Evolutionary conservation across 306 rosid genomes (phyloP).

Genomic region (Inga leiocalycina): DNA sequence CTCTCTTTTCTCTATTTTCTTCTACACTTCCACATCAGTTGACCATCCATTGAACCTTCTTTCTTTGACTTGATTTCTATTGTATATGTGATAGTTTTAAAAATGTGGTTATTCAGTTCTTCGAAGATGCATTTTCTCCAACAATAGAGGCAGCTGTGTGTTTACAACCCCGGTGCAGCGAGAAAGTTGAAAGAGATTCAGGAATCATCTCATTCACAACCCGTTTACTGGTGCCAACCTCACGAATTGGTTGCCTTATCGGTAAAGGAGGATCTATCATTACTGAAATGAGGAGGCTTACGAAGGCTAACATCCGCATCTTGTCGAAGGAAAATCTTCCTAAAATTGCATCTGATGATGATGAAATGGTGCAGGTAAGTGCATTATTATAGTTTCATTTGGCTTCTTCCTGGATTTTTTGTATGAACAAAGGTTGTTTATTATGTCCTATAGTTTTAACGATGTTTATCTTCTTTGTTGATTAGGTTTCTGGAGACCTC

Average conservation of each 20-base stretch:
- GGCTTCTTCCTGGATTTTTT: slow-evolving; percentile 4
- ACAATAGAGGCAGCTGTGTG: slow-evolving; percentile 93
- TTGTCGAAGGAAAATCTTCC: slow-evolving; percentile 90
- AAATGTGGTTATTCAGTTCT: slow-evolving; percentile 58
- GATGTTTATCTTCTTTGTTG: slow-evolving; percentile 11
- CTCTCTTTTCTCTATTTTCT: too few relatives aligned
- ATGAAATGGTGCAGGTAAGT: slow-evolving; percentile 96
- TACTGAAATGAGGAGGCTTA: slow-evolving; percentile 91
- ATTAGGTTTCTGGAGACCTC: slow-evolving; percentile 89
- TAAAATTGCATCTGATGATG: slow-evolving; percentile 92
- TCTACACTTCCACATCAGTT: too few relatives aligned
- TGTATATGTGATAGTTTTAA: slow-evolving; percentile 29
- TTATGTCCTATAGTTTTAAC: slow-evolving; percentile 23
- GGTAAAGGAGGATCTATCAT: slow-evolving; percentile 98
- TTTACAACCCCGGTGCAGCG: slow-evolving; percentile 96
- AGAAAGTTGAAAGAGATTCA: slow-evolving; percentile 93
- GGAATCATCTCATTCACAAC: slow-evolving; percentile 93
- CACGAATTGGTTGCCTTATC: slow-evolving; percentile 97
- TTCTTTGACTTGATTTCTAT: slow-evolving; percentile 16
- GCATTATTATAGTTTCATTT: slow-evolving; percentile 13
- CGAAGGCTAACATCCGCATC: slow-evolving; percentile 90
- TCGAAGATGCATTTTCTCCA: slow-evolving; percentile 82
- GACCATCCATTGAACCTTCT: slow-evolving; percentile 5
- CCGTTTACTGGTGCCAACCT: slow-evolving; percentile 85
- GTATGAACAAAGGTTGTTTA: not conserved